phyloP scores from a whole-genome alignment of 2,329 filamentous ascomycete species.

The Rutstroemia sp. region DNA sequence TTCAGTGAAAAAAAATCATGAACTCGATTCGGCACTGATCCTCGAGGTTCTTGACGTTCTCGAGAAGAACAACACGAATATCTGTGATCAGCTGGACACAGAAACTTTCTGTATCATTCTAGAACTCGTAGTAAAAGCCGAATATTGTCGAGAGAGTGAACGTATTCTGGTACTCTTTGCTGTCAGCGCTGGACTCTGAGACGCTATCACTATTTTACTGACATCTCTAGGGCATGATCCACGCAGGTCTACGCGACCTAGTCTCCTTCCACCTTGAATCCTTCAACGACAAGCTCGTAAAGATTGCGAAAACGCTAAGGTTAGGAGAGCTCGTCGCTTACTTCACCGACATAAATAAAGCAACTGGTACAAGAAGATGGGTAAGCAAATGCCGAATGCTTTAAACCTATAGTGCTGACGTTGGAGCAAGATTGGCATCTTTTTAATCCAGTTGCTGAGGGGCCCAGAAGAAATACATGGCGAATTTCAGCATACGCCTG shows the following conservation, averaged over 20 bases:
- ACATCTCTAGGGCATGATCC: conserved; percentile 14
- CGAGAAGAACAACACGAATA: conserved; percentile 11
- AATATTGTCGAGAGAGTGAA: conserved; percentile 17
- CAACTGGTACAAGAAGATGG: conserved; percentile 21
- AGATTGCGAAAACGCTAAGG: not conserved
- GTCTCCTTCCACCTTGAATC: not conserved
- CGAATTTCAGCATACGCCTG: conserved; percentile 14
- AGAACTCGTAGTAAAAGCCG: conserved; percentile 16
- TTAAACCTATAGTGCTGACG: conserved; percentile 1
- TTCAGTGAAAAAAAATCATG: not conserved
- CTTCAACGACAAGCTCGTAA: not conserved
- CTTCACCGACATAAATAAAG: conserved; percentile 15
- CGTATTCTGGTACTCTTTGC: conserved; percentile 23
- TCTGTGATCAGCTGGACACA: conserved; percentile 18
- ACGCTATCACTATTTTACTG: not conserved
- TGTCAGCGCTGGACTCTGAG: conserved; percentile 13
- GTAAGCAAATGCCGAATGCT: conserved; percentile 11
- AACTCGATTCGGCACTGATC: not conserved
- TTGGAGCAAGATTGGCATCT: conserved; percentile 18
- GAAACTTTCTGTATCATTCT: conserved; percentile 16
- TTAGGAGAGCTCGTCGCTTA: conserved; percentile 10
- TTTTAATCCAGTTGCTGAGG: conserved; percentile 23
- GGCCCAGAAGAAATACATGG: conserved; percentile 13
- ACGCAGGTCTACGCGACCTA: conserved; percentile 3
- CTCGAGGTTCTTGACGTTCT: conserved; percentile 11